Conservation (phyloP, 2,329 filamentous ascomycete genomes). For the Lachnellula occidentalis region DNA sequence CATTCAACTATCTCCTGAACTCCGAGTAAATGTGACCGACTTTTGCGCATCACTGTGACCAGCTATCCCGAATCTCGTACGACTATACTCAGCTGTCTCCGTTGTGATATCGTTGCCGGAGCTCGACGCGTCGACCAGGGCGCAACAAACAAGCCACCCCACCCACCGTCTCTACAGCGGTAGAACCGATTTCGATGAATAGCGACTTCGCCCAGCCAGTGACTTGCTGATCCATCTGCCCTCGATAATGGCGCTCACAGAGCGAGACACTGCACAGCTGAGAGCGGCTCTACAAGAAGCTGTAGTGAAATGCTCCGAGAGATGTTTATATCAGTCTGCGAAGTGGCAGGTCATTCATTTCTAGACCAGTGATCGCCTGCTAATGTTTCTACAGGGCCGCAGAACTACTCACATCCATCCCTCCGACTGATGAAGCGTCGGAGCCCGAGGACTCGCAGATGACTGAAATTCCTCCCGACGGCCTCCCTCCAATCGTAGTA, state of each 20-base stretch:
- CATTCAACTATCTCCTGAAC: no score
- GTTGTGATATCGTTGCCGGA: neutral
- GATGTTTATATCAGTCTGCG: conserved; percentile 90
- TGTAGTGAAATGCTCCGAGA: conserved; percentile 84
- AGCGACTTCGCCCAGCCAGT: neutral
- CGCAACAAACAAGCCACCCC: neutral
- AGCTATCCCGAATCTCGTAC: no score
- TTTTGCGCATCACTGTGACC: no score
- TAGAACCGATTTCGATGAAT: neutral
- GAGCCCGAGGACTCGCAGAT: conserved; percentile 55
- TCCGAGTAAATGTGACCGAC: no score
- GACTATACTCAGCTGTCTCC: no score
- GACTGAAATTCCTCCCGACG: conserved; percentile 46
- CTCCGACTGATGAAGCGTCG: conserved; percentile 44
- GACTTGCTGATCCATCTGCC: neutral
- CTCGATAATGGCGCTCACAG: conserved; percentile 38
- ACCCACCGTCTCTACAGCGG: neutral
- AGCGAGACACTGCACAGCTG: conserved; percentile 47
- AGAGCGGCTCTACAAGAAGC: conserved; percentile 73
- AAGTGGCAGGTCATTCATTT: conserved; percentile 65
- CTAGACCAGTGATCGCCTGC: neutral
- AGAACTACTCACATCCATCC: conserved; percentile 82
- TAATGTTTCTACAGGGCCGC: conserved; percentile 63
- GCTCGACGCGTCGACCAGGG: conserved; percentile 1
- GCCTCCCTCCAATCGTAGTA: conserved; percentile 44